Percentiles rank a stretch among this genome's conserved stretches.
Evolutionary conservation across 2,329 filamentous ascomycete species (phyloP).

Genomic region (Clonostachys sp.): DNA sequence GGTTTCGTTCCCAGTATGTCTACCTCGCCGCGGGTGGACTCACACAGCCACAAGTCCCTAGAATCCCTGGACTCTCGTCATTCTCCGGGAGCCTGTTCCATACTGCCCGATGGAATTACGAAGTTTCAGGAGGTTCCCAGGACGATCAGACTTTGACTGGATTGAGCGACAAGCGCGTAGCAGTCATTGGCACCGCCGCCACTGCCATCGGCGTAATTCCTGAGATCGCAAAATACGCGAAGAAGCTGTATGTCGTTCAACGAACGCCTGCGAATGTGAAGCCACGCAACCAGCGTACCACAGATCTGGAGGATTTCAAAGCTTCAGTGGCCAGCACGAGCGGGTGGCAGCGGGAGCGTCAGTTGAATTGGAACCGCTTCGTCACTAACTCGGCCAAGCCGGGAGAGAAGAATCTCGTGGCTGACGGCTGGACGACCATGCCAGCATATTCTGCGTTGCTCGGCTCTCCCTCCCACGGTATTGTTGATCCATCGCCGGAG

Average conservation of each 20-base stretch:
- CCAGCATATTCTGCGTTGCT: constrained; percentile 29
- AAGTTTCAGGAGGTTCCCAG: constrained; percentile 31
- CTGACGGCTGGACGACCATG: constrained; percentile 41
- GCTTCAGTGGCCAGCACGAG: constrained; percentile 20
- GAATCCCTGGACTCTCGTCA: constrained; percentile 29
- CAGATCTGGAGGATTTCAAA: constrained; percentile 33
- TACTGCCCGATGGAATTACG: constrained; percentile 40
- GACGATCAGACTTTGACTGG: constrained; percentile 32
- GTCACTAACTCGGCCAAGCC: constrained; percentile 36
- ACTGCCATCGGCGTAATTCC: constrained; percentile 41
- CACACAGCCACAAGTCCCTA: constrained; percentile 33
- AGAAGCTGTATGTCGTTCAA: constrained; percentile 51
- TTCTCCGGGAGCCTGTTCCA: constrained; percentile 39
- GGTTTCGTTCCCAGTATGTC: constrained; percentile 32
- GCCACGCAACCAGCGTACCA: constrained; percentile 28
- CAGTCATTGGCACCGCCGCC: constrained; percentile 44
- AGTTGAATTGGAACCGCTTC: constrained; percentile 3
- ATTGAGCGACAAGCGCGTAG: constrained; percentile 40
- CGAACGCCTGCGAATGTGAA: constrained; percentile 43
- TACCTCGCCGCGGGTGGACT: constrained; percentile 31
- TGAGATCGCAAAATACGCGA: constrained; percentile 36
- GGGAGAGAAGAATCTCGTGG: constrained; percentile 32
- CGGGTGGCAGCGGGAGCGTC: constrained; percentile 45
- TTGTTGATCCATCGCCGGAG: not conserved
- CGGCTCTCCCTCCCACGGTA: constrained; percentile 10